Evolutionary conservation across 192 early-diverging fungal genomes (phyloP).

Genomic region (Backusella luteola): DNA sequence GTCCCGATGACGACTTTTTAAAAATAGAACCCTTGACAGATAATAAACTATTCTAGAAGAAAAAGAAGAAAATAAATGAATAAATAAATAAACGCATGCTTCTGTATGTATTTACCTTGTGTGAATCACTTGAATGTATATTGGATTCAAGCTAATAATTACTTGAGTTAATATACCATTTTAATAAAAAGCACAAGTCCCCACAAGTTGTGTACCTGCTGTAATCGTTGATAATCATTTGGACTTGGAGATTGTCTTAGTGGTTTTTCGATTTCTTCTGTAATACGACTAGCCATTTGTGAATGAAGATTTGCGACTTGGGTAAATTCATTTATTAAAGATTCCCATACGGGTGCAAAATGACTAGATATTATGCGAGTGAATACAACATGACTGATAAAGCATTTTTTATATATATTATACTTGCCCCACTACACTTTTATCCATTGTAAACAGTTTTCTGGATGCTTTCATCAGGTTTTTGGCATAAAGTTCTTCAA

Average conservation of each 20-base stretch:
- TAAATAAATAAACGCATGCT: background rate
- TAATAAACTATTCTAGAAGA: conserved; percentile 10
- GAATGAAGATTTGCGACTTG: conserved; percentile 33
- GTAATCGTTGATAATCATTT: conserved; percentile 21
- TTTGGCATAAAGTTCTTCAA: conserved; percentile 50
- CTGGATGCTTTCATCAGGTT: conserved; percentile 45
- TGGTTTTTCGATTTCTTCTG: conserved; percentile 41
- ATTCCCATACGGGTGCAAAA: conserved; percentile 30
- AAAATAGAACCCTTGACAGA: conserved; percentile 20
- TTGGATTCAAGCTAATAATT: background rate
- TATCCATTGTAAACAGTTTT: conserved; percentile 44
- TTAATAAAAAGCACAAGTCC: background rate
- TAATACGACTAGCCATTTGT: conserved; percentile 36
- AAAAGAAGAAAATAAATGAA: background rate
- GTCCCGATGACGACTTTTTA: background rate
- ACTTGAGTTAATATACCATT: background rate
- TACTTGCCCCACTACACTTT: conserved; percentile 35
- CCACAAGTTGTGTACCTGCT: conserved; percentile 3
- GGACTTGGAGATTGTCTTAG: conserved; percentile 10
- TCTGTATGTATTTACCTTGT: conserved; percentile 3
- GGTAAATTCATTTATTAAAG: conserved; percentile 27
- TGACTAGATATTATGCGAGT: background rate
- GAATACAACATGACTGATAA: no score
- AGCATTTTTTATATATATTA: no score
- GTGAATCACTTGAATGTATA: background rate